These are phyloP conservation scores for Hymenoscyphus infarciens DNA, from an alignment of 2,329 filamentous ascomycete species.

Conservation along the genomic window DNA sequence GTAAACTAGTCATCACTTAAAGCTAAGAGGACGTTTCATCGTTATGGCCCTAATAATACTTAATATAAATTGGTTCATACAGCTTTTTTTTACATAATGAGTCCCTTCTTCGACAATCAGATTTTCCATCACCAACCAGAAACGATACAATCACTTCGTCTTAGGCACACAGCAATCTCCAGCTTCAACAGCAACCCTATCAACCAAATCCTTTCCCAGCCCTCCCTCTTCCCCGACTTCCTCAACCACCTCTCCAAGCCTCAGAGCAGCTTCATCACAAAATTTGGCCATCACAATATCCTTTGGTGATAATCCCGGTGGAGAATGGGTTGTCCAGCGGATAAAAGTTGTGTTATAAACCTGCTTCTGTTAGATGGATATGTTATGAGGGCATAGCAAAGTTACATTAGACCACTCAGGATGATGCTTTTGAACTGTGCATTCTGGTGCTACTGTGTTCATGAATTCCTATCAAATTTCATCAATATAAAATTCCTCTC, in stretches of 20 bases:
- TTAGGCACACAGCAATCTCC: conserved; percentile 55
- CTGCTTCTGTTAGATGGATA: conserved; percentile 36
- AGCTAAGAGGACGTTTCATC: background rate
- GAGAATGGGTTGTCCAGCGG: conserved; percentile 70
- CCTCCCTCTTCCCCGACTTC: conserved; percentile 26
- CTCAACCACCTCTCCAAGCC: conserved; percentile 50
- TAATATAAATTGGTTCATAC: conserved; percentile 14
- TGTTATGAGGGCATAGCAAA: conserved; percentile 5
- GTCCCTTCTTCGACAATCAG: background rate
- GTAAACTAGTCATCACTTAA: conserved; percentile 9
- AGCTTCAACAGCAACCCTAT: conserved; percentile 43
- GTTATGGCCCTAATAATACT: conserved; percentile 6
- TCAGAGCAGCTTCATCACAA: conserved; percentile 57
- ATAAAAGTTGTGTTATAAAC: conserved; percentile 69
- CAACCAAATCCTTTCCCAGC: conserved; percentile 42
- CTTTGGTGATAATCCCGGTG: conserved; percentile 59
- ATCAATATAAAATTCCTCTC: background rate
- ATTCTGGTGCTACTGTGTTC: conserved; percentile 66
- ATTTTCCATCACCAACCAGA: no score
- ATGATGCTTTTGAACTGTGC: conserved; percentile 66
- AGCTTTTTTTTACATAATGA: background rate
- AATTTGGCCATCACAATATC: conserved; percentile 59
- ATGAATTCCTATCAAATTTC: conserved; percentile 63
- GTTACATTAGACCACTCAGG: conserved; percentile 73
- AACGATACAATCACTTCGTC: conserved; percentile 27